Percentiles rank a stretch among this genome's conserved stretches.
phyloP scores from a whole-genome alignment of 2,329 filamentous ascomycete species.

The Alternaria brassicicola region DNA sequence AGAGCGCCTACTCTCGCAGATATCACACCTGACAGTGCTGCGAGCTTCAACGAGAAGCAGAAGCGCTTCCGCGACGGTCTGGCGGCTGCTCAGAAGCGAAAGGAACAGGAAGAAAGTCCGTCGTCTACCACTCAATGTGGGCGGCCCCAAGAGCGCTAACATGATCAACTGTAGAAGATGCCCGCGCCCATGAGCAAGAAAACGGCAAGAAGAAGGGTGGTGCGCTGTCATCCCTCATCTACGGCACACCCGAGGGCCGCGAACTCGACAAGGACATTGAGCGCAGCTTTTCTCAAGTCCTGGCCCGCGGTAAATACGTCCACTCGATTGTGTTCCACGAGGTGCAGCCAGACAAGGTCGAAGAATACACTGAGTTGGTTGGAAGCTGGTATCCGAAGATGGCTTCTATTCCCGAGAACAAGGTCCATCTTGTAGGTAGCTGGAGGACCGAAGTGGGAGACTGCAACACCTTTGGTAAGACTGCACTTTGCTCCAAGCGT shows the following conservation, averaged over 20 bases:
- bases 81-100: conserved; percentile 74
- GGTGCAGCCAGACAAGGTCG: conserved; percentile 92
- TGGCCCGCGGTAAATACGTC: conserved; percentile 96
- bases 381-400: conserved; percentile 92
- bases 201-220: conserved; percentile 67
- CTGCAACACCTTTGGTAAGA: conserved; percentile 90
- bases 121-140: conserved; percentile 51
- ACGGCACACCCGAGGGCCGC: conserved; percentile 93
- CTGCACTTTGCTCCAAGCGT: not conserved
- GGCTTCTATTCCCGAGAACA: conserved; percentile 83
- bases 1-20: conserved; percentile 78
- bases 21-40: conserved; percentile 73
- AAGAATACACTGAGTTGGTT: conserved; percentile 90
- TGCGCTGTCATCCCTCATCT: conserved; percentile 85
- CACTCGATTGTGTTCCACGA: conserved; percentile 97
- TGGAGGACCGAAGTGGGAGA: conserved; percentile 98
- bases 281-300: conserved; percentile 90
- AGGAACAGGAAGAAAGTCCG: conserved; percentile 85
- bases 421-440: conserved; percentile 94
- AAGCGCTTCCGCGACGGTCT: conserved; percentile 85
- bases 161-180: conserved; percentile 55
- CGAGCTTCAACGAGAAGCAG: conserved; percentile 81
- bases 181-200: conserved; percentile 65
- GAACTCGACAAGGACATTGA: conserved; percentile 96
- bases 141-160: conserved; percentile 54